Evolutionary conservation across 176 grass and related monocot genomes (phyloP), one percentile per base, ranked within the genome.

Genomic region (Metroxylon sagu): DNA sequence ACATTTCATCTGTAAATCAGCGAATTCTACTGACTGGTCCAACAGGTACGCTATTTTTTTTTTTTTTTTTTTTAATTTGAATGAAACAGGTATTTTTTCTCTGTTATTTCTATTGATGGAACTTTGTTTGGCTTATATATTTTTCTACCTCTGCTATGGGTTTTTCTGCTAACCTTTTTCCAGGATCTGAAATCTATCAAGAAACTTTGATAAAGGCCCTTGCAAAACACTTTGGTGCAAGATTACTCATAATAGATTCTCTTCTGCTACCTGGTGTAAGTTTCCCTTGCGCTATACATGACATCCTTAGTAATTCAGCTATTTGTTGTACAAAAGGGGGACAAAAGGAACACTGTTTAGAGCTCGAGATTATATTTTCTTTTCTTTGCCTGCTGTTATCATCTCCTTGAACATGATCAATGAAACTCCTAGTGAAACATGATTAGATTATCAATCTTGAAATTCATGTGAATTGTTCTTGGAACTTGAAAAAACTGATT

Each of bases 141-240:
- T 68, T 18, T n/a, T 26, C 19, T 68, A 54, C 29, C 35, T 74
- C 50, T 25, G 65, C 35, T 53, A 64, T 23, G 65, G 48, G 23
- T 6, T 72, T 29, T 19, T 74, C 8, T 19, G 50, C 29, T 61
- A 67, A 61, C 51, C 14, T 19, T 65, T 30, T 35, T 71, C 28
- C 65, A 98, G 94, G 94, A 53, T 98, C 94, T 2, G 94, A 98
- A 73, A 98, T 98, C 68, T 98, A 98, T 74, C 94, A 98, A 68
- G 94, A 98, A 61, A 86, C 81, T 64, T 81, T 98, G 79, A 53
- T 98, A 62, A 98, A 93, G 68, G 94, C 88, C 27, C 85, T 98
- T 56, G 84, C 94, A 10, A 93, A 93, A 49, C 73, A 93, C 70
- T 98, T 93, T 60, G 74, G 74, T 71, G 81, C 94, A 56, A 93